phyloP scores from a whole-genome alignment of 2,329 filamentous ascomycete genomes.

The Cryphonectria radicalis region DNA sequence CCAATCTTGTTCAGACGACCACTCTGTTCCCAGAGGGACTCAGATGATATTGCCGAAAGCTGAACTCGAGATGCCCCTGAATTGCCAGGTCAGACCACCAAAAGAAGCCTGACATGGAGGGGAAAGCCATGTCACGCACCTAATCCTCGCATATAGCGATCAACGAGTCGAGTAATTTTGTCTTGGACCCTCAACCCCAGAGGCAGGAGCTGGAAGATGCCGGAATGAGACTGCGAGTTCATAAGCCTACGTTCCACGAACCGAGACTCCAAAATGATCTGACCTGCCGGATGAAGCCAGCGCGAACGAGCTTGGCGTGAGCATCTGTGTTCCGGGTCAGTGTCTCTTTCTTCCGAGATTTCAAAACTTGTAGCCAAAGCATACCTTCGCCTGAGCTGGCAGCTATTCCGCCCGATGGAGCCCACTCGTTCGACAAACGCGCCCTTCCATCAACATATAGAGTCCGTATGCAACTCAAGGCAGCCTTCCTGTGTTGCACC shows the following conservation, averaged over 20 bases:
- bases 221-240: constrained; percentile 72
- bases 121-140: constrained; percentile 49
- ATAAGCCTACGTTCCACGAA: constrained; percentile 11
- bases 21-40: constrained; percentile 80
- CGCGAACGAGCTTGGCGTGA: constrained; percentile 69
- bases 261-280: constrained; percentile 30
- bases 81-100: constrained; percentile 4
- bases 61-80: constrained; percentile 78
- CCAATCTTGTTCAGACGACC: constrained; percentile 75
- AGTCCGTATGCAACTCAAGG: constrained; percentile 13
- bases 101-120: constrained; percentile 24
- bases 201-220: constrained; percentile 90
- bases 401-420: constrained; percentile 73
- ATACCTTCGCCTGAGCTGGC: constrained; percentile 58
- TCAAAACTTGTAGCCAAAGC: constrained; percentile 13
- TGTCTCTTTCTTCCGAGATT: not conserved
- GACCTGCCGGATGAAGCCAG: constrained; percentile 76
- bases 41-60: constrained; percentile 83
- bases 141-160: constrained; percentile 82
- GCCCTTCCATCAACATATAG: constrained; percentile 34
- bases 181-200: constrained; percentile 84
- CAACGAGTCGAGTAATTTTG: constrained; percentile 84
- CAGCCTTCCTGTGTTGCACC: constrained; percentile 7
- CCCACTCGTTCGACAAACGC: constrained; percentile 77
- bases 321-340: constrained; percentile 51